These are phyloP conservation scores for Populus alba DNA, from an alignment of 345 rosid genomes.

Conservation along the genomic window DNA sequence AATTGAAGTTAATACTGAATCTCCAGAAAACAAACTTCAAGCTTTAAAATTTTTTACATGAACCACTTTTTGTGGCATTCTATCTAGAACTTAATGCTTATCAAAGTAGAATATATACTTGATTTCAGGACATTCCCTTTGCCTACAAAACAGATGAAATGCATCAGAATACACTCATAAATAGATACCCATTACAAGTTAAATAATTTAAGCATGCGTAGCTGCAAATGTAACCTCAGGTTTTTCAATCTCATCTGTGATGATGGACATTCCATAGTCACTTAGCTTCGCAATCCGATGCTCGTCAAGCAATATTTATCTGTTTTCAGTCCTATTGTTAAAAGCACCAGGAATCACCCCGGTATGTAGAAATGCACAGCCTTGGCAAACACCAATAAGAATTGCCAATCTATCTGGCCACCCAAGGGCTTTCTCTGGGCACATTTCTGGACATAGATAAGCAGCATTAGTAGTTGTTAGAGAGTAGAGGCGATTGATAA, in stretches of 20 bases:
- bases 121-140: conserved; percentile 55
- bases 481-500: background rate
- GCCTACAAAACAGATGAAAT: conserved; percentile 43
- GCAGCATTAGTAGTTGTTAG: background rate
- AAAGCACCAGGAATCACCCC: conserved; percentile 78
- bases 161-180: conserved; percentile 10
- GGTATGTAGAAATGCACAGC: conserved; percentile 89
- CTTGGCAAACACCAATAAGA: conserved; percentile 83
- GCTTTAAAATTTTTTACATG: no score
- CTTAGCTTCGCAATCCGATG: conserved; percentile 85
- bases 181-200: conserved; percentile 8
- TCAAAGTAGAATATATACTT: conserved; percentile 30
- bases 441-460: conserved; percentile 44
- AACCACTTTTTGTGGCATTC: background rate
- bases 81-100: background rate
- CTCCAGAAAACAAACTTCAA: background rate
- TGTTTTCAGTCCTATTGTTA: conserved; percentile 68
- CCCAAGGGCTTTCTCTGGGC: conserved; percentile 65
- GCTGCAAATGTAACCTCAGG: conserved; percentile 49
- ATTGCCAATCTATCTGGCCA: conserved; percentile 84
- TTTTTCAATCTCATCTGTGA: conserved; percentile 65
- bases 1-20: conserved; percentile 2
- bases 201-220: conserved; percentile 2
- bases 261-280: conserved; percentile 80
- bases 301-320: conserved; percentile 87